Evolutionary conservation across 139 green algal species (phyloP).

Genomic region (Chlamydomonas schloesseri): DNA sequence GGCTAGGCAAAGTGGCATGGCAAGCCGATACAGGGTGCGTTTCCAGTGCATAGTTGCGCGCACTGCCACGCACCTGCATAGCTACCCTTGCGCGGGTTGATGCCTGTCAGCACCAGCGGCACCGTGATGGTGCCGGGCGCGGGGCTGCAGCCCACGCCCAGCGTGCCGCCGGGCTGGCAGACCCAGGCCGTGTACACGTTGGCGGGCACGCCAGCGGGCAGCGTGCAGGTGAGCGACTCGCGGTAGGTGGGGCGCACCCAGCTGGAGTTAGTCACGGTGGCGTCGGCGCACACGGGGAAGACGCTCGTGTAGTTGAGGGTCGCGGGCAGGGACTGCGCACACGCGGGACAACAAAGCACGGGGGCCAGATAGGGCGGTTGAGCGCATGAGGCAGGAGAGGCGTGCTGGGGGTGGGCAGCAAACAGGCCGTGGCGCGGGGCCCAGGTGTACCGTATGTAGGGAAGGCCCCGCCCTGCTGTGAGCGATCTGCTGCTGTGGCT

Average conservation of each 20-base stretch:
- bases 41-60: too few species aligned
- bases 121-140: neutral
- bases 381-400: too few species aligned
- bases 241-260: neutral
- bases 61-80: neutral
- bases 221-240: conserved; percentile 40
- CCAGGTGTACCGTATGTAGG: too few species aligned
- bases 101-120: neutral
- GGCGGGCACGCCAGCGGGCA: conserved; percentile 28
- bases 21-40: too few species aligned
- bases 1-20: too few species aligned
- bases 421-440: too few species aligned
- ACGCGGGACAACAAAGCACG: too few species aligned
- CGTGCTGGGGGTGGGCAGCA: too few species aligned
- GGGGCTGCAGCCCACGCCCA: neutral
- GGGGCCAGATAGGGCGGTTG: too few species aligned
- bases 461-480: too few species aligned
- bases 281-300: neutral
- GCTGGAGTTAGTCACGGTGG: conserved; percentile 15
- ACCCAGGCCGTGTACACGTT: conserved; percentile 24
- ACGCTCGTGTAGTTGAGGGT: neutral
- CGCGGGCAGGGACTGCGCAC: neutral
- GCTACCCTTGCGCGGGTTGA: neutral
- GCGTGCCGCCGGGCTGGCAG: neutral
- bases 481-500: too few species aligned